Conservation (phyloP, 805 yeast species). For the Scheffersomyces lignosus region DNA sequence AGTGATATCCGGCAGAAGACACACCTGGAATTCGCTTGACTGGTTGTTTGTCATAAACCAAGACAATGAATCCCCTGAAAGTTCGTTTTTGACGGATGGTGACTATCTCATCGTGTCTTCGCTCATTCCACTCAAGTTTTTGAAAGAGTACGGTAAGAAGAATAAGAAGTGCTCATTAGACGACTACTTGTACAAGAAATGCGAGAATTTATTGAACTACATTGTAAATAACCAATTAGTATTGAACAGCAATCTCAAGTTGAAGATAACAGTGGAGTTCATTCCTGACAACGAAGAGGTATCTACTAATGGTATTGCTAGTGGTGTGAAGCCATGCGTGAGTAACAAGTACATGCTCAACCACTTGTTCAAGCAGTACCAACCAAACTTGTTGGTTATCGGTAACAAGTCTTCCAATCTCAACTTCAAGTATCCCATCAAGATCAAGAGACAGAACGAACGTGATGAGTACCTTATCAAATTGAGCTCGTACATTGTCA, state of each 20-base stretch:
- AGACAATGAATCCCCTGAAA: slow-evolving; percentile 6
- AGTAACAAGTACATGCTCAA: slow-evolving; percentile 38
- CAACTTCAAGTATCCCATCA: slow-evolving; percentile 43
- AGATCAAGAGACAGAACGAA: slow-evolving; percentile 18
- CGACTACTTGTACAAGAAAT: slow-evolving; percentile 17
- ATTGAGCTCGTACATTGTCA: slow-evolving; percentile 36
- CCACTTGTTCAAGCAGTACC: slow-evolving; percentile 41
- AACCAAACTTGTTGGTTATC: slow-evolving; percentile 36
- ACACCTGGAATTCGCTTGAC: slow-evolving; percentile 44
- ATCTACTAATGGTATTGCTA: not conserved
- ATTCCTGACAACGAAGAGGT: slow-evolving; percentile 21
- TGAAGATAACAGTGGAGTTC: slow-evolving; percentile 42
- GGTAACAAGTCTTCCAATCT: slow-evolving; percentile 41
- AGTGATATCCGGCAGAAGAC: slow-evolving; percentile 40
- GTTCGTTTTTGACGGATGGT: slow-evolving; percentile 33
- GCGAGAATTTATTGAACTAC: slow-evolving; percentile 21
- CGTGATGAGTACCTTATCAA: slow-evolving; percentile 32
- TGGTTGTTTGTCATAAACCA: slow-evolving; percentile 31
- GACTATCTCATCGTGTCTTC: slow-evolving; percentile 40
- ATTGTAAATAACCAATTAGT: slow-evolving; percentile 12
- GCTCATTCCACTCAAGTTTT: slow-evolving; percentile 27
- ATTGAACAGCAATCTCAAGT: slow-evolving; percentile 11
- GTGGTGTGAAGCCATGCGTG: slow-evolving; percentile 4
- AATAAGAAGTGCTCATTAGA: slow-evolving; percentile 10
- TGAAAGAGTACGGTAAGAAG: slow-evolving; percentile 13